Conservation (phyloP, 2,329 filamentous ascomycete species). For the Penicillium sp. region DNA sequence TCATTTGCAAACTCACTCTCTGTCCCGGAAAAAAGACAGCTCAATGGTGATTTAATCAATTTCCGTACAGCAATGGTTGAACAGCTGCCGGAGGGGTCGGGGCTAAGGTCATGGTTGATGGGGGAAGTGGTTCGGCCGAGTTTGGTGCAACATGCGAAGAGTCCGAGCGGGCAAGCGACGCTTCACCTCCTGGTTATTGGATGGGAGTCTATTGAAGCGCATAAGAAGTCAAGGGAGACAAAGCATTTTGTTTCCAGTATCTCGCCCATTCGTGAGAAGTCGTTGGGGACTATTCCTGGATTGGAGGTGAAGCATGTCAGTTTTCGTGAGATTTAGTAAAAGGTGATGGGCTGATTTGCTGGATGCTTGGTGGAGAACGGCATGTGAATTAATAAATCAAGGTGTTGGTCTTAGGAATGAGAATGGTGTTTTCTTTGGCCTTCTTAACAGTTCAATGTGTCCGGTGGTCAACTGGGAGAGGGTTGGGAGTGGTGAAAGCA, state of each 20-base stretch:
- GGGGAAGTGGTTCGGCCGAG: constrained; percentile 40
- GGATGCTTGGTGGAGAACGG: background rate
- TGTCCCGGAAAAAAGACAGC: constrained; percentile 24
- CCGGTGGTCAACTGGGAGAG: background rate
- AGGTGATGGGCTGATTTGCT: background rate
- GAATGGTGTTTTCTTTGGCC: background rate
- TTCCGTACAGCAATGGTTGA: constrained; percentile 39
- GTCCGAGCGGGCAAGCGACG: constrained; percentile 43
- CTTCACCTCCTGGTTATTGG: constrained; percentile 49
- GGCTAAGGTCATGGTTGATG: constrained; percentile 34
- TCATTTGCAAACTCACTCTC: constrained; percentile 42
- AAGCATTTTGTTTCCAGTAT: constrained; percentile 47
- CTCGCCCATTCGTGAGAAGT: constrained; percentile 42
- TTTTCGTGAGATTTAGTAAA: constrained; percentile 32
- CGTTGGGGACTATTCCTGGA: constrained; percentile 37
- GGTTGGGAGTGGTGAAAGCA: background rate
- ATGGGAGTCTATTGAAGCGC: constrained; percentile 53
- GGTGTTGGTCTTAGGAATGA: background rate
- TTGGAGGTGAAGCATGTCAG: constrained; percentile 49
- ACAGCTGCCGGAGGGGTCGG: constrained; percentile 28
- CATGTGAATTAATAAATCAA: background rate
- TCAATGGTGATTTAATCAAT: constrained; percentile 35
- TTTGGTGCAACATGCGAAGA: constrained; percentile 33
- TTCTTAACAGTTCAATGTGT: background rate
- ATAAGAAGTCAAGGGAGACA: constrained; percentile 49